A percentile compares a stretch with the other conserved stretches of the same genome.
Evolutionary conservation across 2,329 filamentous ascomycete species (phyloP).

Genomic region (Orbilia oligospora): DNA sequence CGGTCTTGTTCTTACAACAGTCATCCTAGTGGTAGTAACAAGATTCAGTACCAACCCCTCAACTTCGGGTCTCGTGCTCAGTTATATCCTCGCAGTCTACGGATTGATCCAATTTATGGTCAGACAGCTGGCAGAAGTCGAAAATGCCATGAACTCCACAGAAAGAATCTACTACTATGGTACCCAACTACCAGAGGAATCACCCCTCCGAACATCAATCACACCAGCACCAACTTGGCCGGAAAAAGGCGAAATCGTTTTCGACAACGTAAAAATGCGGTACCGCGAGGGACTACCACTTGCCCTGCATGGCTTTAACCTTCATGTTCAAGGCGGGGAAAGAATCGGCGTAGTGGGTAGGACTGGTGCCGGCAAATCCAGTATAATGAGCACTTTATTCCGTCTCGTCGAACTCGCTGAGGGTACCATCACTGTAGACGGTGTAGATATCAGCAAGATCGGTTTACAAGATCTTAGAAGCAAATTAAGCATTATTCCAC

Average conservation of each 20-base stretch:
- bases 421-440: constrained; percentile 77
- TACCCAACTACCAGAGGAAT: constrained; percentile 86
- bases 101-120: constrained; percentile 98
- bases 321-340: constrained; percentile 82
- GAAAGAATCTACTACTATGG: constrained; percentile 98
- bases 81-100: constrained; percentile 92
- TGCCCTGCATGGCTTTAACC: constrained; percentile 78
- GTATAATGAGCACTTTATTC: constrained; percentile 87
- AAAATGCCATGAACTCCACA: constrained; percentile 98
- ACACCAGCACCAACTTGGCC: constrained; percentile 85
- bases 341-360: constrained; percentile 85
- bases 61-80: constrained; percentile 88
- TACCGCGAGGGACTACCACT: constrained; percentile 81
- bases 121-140: constrained; percentile 93
- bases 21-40: constrained; percentile 91
- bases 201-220: constrained; percentile 79
- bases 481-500: constrained; percentile 84
- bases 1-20: constrained; percentile 85
- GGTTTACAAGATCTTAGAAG: constrained; percentile 82
- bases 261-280: constrained; percentile 82
- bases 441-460: constrained; percentile 78
- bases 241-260: constrained; percentile 83
- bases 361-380: constrained; percentile 85
- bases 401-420: constrained; percentile 78
- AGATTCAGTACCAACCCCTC: constrained; percentile 87